Evolutionary conservation across 495 filamentous ascomycete genomes (phyloP), one percentile per base, ranked within the genome.

Genomic region (Bacidia rubella): DNA sequence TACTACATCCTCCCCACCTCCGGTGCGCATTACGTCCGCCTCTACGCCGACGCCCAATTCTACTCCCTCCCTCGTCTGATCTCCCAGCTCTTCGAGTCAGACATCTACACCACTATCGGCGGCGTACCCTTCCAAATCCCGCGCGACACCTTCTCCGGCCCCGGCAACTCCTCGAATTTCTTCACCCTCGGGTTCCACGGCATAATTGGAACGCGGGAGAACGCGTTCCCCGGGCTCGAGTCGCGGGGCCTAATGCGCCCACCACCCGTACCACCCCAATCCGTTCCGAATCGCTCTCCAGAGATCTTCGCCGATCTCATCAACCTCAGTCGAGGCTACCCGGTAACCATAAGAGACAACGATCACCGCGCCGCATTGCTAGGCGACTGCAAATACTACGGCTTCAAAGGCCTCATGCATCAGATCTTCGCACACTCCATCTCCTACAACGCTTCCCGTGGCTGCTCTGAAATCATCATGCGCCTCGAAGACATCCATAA

Each of bases 1-100:
- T 98, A 98, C 67, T 82, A 94, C 66, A 74, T 95, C 54, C 70
- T 73, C 27, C 92, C 90, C n/a, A 74, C 76, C 51, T 85, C 95
- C 68, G 82, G 84, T 40, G 73, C 78, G 22, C 83, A 95, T 65
- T 95, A 86, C 62, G 92, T 96, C 58, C 86, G 82, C 45, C 74
- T 96, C 41, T 96, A 95, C 66, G 87, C 90, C 27, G 90, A 98
- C 63, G 86, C 90, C 2, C 92, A 96, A 63, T 98, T 96, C 69
- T 98, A 96, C 68, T 86, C 75, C 63, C 72, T 97, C 27, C 90
- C 92, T 44, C 83, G 90, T 55, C 71, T 98, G 45, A 90, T 88
- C 60, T 87, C 85, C 15, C 90, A 90, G 65, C 81, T 98, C n/a
- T 95, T 93, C 65, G 86, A 90, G 60, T 85, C 90, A 40, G 83